Evolutionary conservation across 1,284 basidiomycete genomes (phyloP).

Genomic region (Agaricales sp.): DNA sequence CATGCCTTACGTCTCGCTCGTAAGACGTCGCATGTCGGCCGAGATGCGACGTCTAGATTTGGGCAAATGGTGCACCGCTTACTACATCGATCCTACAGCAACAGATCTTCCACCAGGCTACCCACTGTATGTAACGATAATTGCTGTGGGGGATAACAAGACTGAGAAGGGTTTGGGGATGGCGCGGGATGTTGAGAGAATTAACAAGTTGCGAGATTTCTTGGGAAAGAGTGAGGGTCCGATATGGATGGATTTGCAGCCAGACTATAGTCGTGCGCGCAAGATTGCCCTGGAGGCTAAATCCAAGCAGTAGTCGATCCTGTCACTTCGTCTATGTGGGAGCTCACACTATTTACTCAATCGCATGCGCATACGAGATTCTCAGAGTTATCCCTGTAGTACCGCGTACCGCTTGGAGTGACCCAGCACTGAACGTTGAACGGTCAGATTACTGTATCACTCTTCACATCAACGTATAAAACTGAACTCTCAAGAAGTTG

Average conservation of each 20-base stretch:
- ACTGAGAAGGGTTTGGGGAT: background rate
- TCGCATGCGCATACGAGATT: no score
- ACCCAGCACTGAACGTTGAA: no score
- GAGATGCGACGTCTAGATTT: background rate
- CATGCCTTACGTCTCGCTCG: background rate
- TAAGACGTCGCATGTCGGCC: background rate
- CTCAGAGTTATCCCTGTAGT: no score
- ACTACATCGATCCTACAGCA: background rate
- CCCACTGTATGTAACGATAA: background rate
- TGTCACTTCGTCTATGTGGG: no score
- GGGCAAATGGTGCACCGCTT: background rate
- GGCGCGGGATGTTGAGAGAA: background rate
- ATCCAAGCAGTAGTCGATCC: no score
- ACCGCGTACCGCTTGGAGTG: no score
- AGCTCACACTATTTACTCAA: no score
- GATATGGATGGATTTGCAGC: background rate
- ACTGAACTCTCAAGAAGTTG: no score
- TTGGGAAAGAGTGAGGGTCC: background rate
- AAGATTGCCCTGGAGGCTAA: no score
- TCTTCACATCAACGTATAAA: no score
- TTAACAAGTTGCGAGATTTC: background rate
- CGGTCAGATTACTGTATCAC: no score
- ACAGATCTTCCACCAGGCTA: no score
- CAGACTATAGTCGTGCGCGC: background rate
- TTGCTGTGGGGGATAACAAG: background rate